Evolutionary conservation across 768 basidiomycete genomes (phyloP).

Genomic region (Pholiota conissans): DNA sequence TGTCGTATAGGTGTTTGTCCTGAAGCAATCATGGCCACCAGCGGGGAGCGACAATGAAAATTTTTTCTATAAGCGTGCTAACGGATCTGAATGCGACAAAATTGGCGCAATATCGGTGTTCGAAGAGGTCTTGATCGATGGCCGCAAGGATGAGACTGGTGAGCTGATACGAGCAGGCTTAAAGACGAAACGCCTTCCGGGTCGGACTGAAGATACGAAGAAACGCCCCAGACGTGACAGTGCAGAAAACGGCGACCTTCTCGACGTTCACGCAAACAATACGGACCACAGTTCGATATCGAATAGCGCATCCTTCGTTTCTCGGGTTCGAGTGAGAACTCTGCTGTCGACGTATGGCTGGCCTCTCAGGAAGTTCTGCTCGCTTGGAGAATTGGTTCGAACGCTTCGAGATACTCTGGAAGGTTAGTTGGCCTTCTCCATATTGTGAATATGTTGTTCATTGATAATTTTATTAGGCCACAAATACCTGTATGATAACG

Average conservation of each 20-base stretch:
- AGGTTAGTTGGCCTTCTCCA: background rate
- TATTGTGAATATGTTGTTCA: background rate
- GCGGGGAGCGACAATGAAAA: background rate
- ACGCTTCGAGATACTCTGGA: constrained; percentile 4
- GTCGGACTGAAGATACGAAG: no score
- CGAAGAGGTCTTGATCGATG: no score
- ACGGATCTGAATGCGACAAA: no score
- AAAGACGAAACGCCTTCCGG: no score
- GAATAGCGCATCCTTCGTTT: no score
- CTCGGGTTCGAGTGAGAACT: constrained; percentile 7
- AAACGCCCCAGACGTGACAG: no score
- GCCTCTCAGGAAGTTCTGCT: constrained; percentile 7
- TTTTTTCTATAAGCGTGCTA: background rate
- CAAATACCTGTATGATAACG: background rate
- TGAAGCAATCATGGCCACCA: constrained; percentile 10
- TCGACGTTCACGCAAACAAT: no score
- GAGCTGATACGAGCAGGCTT: no score
- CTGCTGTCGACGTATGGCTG: constrained; percentile 11
- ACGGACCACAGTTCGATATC: no score
- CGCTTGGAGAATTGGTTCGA: constrained; percentile 1
- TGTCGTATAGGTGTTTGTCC: constrained; percentile 1
- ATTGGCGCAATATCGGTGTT: no score
- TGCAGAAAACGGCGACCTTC: no score
- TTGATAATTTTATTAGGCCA: background rate
- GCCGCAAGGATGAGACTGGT: no score